Conservation (phyloP, 371 early-diverging fungal species). For the Saksenaea vasiformis region DNA sequence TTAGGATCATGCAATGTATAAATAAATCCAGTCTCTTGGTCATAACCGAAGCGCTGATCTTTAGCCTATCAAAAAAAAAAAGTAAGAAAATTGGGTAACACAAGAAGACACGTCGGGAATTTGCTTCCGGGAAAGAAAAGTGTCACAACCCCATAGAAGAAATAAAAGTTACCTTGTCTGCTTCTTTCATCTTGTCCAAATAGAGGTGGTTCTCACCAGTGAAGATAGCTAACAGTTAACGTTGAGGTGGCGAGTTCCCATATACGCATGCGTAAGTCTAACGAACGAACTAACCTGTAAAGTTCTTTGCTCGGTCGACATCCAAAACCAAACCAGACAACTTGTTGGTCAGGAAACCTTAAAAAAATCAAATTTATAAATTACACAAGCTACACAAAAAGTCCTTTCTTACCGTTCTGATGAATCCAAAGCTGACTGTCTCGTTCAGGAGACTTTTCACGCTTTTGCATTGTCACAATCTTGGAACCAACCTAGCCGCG, state of each 20-base stretch:
- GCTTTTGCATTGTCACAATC: conserved; percentile 10
- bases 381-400: neutral
- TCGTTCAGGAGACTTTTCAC: conserved; percentile 16
- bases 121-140: conserved; percentile 12
- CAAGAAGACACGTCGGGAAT: conserved; percentile 9
- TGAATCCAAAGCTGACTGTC: conserved; percentile 21
- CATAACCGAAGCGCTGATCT: conserved; percentile 37
- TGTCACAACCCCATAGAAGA: too few relatives aligned
- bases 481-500: conserved; percentile 12
- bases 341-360: conserved; percentile 47
- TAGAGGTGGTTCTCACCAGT: conserved; percentile 35
- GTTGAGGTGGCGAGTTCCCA: too few relatives aligned
- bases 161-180: conserved; percentile 24
- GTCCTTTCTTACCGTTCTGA: conserved; percentile 26
- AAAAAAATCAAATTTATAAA: neutral
- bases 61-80: conserved; percentile 16
- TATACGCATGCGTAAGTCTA: too few relatives aligned
- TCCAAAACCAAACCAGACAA: conserved; percentile 36
- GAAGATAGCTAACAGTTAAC: conserved; percentile 27
- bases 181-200: conserved; percentile 39
- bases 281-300: conserved; percentile 38
- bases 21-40: conserved; percentile 27
- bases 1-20: conserved; percentile 25
- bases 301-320: conserved; percentile 33
- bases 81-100: conserved; percentile 12